These are phyloP conservation scores for Diutina ranongensis DNA, from an alignment of 1,139 yeast genomes.

Conservation along the genomic window DNA sequence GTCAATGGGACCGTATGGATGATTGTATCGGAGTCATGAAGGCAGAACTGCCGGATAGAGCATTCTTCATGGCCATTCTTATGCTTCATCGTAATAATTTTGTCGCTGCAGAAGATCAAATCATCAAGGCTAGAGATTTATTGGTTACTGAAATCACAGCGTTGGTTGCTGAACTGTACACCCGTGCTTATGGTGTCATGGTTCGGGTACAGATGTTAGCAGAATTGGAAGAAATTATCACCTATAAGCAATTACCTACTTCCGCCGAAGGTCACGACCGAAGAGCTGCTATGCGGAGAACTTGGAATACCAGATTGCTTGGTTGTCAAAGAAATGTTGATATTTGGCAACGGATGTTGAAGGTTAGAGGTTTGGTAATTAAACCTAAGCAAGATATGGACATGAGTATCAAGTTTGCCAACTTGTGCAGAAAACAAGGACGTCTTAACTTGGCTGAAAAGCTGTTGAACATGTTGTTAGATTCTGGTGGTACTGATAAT, in stretches of 20 bases:
- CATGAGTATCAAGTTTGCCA: constrained; percentile 97
- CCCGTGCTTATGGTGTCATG: constrained; percentile 93
- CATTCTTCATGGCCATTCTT: constrained; percentile 86
- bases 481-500: constrained; percentile 44
- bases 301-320: constrained; percentile 86
- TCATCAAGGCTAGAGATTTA: constrained; percentile 74
- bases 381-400: constrained; percentile 96
- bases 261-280: constrained; percentile 55
- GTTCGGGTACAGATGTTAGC: constrained; percentile 96
- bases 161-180: constrained; percentile 88
- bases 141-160: constrained; percentile 92
- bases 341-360: constrained; percentile 94
- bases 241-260: constrained; percentile 68
- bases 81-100: constrained; percentile 80
- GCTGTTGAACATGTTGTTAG: constrained; percentile 67
- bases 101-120: constrained; percentile 69
- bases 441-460: constrained; percentile 88
- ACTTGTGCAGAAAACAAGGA: constrained; percentile 88
- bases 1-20: constrained; percentile 96
- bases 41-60: constrained; percentile 83
- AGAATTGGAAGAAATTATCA: constrained; percentile 88
- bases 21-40: constrained; percentile 85
- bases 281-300: constrained; percentile 67
- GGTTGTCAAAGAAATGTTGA: constrained; percentile 97
- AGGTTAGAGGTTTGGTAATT: constrained; percentile 86